Base-by-base conservation (phyloP, 2,329 filamentous ascomycete genomes). In the Aspergillus fumigatiaffinis region DNA sequence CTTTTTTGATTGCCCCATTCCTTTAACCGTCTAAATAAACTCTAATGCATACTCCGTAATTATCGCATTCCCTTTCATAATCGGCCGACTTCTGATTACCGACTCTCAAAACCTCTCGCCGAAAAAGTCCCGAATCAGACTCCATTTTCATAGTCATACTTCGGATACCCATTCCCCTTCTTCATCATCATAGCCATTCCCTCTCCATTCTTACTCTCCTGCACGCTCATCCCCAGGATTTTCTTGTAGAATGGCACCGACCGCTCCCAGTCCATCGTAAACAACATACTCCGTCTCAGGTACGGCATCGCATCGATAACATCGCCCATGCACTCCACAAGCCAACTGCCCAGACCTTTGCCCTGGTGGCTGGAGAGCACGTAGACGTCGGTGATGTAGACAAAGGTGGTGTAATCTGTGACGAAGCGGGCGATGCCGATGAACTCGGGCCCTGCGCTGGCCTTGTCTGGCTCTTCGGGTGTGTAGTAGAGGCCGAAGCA, bases 331-430 rank as follows among this genome's bases (percentile, higher is more conserved):
- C 82, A 85, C 4, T 76, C 71, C 69, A 89, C 81, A 67, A 90
- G 73, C 85, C 86, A 90, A 47, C 76, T 81, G 3, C 84, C 88
- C 1, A 91, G 76, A 0, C 88, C 87, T 9, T 79, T 76, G 4
- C 82, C 80, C 67, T 87, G 86, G 64, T 85, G 83, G 42, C 81
- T 78, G 0, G 82, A 77, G 2, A 84, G 69, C 23, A 90, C 77
- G 69, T 87, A 90, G 21, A 90, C 84, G 66, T 90, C 88, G 26
- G 87, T 87, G 42, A 88, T 73, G 64, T 89, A 91, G 35, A 82
- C 86, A 63, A 90, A 84, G 0, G 87, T 88, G 50, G 85, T 80
- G 65, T 83, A 82, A 71, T 91, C 89, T 8, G 88, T 91, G 52
- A 91, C 76, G n/a, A 89, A 71, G 35, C 88, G 79, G 1, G 80